Conservation (phyloP, 768 basidiomycete genomes). For the Rhizopogon sp. region DNA sequence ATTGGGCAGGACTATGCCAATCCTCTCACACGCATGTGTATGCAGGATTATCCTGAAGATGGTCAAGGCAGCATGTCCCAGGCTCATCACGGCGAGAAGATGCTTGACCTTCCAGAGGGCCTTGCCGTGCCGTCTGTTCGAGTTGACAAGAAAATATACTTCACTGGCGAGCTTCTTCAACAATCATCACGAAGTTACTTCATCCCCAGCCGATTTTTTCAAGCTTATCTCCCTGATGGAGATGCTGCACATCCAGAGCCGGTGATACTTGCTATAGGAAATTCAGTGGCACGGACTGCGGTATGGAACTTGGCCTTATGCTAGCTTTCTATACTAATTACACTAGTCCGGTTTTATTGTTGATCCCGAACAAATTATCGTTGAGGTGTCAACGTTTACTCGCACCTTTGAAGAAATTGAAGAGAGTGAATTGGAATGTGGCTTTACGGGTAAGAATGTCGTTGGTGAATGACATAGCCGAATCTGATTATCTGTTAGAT, state of each 20-base stretch:
- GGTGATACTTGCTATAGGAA: too few relatives aligned
- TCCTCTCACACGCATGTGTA: constrained; percentile 12
- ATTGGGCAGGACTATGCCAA: constrained; percentile 21
- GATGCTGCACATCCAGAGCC: too few relatives aligned
- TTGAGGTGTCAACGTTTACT: too few relatives aligned
- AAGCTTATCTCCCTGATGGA: not conserved
- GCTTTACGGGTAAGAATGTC: not conserved
- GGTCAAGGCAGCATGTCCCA: constrained; percentile 13
- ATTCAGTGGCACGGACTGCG: not conserved
- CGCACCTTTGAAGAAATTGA: too few relatives aligned
- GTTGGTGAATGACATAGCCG: not conserved
- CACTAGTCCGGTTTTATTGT: too few relatives aligned
- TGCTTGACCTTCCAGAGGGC: constrained; percentile 17
- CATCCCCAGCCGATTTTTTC: constrained; percentile 12
- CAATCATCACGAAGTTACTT: constrained; percentile 4
- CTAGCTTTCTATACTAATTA: too few relatives aligned
- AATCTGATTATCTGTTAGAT: too few relatives aligned
- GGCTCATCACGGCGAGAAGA: constrained; percentile 22
- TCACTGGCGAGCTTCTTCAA: constrained; percentile 15
- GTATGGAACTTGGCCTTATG: too few relatives aligned
- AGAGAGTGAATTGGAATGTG: not conserved
- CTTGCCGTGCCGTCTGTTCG: constrained; percentile 19
- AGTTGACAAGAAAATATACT: constrained; percentile 12
- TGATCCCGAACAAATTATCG: too few relatives aligned
- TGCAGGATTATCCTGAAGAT: constrained; percentile 26